phyloP scores from a whole-genome alignment of 345 rosid genomes.

The Gossypium australe region DNA sequence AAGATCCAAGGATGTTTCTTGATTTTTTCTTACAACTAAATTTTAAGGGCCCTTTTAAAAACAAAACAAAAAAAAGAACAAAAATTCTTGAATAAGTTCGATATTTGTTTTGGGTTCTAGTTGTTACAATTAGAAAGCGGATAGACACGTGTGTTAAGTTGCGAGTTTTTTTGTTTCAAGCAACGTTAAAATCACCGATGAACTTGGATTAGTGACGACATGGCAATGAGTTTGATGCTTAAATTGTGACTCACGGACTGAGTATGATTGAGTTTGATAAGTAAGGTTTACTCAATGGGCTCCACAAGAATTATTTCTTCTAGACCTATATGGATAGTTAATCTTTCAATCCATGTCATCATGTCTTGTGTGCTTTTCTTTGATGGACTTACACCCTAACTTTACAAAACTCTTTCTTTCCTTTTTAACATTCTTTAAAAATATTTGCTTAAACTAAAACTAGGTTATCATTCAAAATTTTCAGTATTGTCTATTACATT shows the following conservation, averaged over 20 bases:
- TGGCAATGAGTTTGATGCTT: not conserved
- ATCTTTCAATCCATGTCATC: not conserved
- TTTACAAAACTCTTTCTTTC: too few species aligned
- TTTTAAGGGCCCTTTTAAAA: not conserved
- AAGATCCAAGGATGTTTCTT: conserved; percentile 11
- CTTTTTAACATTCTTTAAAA: too few species aligned
- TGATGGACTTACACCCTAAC: too few species aligned
- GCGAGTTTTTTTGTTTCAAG: not conserved
- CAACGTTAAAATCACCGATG: not conserved
- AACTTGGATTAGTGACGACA: not conserved
- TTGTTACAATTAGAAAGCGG: not conserved
- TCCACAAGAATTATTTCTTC: not conserved
- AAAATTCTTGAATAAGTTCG: not conserved
- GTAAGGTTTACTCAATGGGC: not conserved
- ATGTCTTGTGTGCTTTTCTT: too few species aligned
- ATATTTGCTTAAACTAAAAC: too few species aligned
- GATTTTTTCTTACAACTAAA: not conserved
- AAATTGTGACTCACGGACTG: not conserved
- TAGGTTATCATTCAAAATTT: too few species aligned
- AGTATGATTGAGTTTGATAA: not conserved
- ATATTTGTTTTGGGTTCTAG: not conserved
- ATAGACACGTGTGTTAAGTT: not conserved
- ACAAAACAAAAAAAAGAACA: too few species aligned
- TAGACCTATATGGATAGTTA: not conserved
- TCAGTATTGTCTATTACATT: too few species aligned